These are phyloP conservation scores for Echinochloa phyllopogon DNA, from an alignment of 176 grass and related monocot genomes.

Conservation along the genomic window DNA sequence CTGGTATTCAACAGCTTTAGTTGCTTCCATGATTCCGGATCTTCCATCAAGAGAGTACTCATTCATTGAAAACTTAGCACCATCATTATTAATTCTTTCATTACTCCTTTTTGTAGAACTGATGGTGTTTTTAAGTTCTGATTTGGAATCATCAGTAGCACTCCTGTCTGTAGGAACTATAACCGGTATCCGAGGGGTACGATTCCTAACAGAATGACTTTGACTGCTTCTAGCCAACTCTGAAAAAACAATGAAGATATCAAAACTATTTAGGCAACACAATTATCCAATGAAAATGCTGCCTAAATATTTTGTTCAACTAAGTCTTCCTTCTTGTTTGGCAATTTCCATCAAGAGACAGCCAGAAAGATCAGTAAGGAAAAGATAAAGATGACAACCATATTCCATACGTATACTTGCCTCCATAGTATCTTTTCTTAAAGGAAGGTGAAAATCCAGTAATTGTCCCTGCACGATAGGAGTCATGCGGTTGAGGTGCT, in stretches of 20 bases:
- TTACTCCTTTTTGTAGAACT: conserved; percentile 20
- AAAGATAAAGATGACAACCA: background rate
- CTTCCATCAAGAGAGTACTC: conserved; percentile 44
- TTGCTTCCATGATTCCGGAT: conserved; percentile 43
- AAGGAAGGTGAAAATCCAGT: conserved; percentile 45
- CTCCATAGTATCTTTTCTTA: conserved; percentile 52
- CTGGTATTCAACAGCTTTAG: conserved; percentile 12
- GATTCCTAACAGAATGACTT: conserved; percentile 32
- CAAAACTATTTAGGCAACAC: conserved; percentile 2
- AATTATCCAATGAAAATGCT: conserved; percentile 3
- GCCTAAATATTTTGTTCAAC: background rate
- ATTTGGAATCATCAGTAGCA: conserved; percentile 4
- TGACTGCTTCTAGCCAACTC: conserved; percentile 29
- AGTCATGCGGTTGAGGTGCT: conserved; percentile 4
- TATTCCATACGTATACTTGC: conserved; percentile 37
- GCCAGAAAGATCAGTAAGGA: background rate
- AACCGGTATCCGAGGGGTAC: conserved; percentile 53
- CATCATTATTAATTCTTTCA: conserved; percentile 23
- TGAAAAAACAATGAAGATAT: conserved; percentile 40
- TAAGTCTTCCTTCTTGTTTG: background rate
- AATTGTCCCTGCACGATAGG: conserved; percentile 16
- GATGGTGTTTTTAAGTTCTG: conserved; percentile 14
- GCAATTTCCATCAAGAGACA: background rate
- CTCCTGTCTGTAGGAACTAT: conserved; percentile 32
- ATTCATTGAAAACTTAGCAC: background rate